Conservation (phyloP, 2,329 filamentous ascomycete genomes). For the Trichoderma arundinaceum region DNA sequence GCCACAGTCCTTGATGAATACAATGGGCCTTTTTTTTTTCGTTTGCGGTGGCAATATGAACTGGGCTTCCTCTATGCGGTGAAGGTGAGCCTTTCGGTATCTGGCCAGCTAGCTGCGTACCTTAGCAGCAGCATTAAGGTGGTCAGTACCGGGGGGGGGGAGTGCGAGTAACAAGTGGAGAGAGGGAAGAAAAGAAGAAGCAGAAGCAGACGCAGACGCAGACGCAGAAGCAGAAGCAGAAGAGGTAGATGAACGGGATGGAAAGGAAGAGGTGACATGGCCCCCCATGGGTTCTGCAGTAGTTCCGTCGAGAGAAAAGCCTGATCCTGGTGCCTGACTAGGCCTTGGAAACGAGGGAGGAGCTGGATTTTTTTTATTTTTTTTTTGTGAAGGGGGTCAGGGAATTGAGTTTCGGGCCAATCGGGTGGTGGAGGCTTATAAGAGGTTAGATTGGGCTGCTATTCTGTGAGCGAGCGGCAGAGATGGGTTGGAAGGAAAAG, state of each 20-base stretch:
- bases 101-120: background rate
- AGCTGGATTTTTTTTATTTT: too few species aligned
- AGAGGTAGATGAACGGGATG: background rate
- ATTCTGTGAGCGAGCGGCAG: too few species aligned
- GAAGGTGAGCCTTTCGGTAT: conserved; percentile 22
- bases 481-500: too few species aligned
- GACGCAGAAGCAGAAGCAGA: background rate
- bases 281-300: conserved; percentile 19
- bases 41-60: conserved; percentile 4
- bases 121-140: background rate
- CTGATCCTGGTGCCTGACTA: conserved; percentile 25
- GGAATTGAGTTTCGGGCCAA: too few species aligned
- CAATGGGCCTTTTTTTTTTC: background rate
- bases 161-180: conserved; percentile 4
- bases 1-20: conserved; percentile 10
- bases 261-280: conserved; percentile 3
- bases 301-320: conserved; percentile 3
- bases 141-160: too few species aligned
- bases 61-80: conserved; percentile 12
- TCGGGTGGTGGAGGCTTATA: too few species aligned
- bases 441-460: too few species aligned
- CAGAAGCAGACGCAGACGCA: too few species aligned
- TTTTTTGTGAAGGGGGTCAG: too few species aligned
- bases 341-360: conserved; percentile 2
- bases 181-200: background rate